Evolutionary conservation across 805 yeast species (phyloP), one percentile per base, ranked within the genome.

Genomic region (Kuraishia ogatae): DNA sequence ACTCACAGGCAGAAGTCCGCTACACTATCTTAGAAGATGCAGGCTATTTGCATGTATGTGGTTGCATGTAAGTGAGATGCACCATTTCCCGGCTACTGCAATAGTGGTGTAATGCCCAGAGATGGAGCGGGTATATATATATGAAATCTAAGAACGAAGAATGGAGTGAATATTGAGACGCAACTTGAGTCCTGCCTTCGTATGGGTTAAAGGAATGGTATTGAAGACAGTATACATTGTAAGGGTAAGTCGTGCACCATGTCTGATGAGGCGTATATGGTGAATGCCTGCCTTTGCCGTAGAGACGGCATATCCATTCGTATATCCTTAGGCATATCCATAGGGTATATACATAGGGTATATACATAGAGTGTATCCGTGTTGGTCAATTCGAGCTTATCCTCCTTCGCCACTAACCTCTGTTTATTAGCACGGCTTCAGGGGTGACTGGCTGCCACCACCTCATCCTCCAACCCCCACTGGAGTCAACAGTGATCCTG

Each of bases 401-500:
- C 43, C 13, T 17, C n/a, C 43, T 35, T 17, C 17, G 4, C 20
- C 28, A 55, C 39, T 29, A 53, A 24, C 15, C 26, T 1, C 26
- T 28, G 39, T 47, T 13, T n/a, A n/a, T n/a, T 51, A 73, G 76
- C 98, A 93, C 69, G 99, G 98, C 0, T 89, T 81, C 71, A 75
- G 98, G 56, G 83, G 96, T 53, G 91, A 92, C 65, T 90, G 97
- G 97, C 75, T 81, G 64, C 57, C 80, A 1, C 80, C 77, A 15
- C 96, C 96, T 23, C 87, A 85, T 60, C 86, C 88, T 0, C 82
- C 85, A 2, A 81, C 84, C 47, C 96, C 96, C 1, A 92, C 98
- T 0, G 97, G 97, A 0, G 84, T 92, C 20, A 92, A 86, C 57
- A 85, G 92, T 56, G 99, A 94, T 63, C 94, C 96, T 2, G 84